phyloP scores from a whole-genome alignment of 306 rosid genomes.

The Quercus bicolor region DNA sequence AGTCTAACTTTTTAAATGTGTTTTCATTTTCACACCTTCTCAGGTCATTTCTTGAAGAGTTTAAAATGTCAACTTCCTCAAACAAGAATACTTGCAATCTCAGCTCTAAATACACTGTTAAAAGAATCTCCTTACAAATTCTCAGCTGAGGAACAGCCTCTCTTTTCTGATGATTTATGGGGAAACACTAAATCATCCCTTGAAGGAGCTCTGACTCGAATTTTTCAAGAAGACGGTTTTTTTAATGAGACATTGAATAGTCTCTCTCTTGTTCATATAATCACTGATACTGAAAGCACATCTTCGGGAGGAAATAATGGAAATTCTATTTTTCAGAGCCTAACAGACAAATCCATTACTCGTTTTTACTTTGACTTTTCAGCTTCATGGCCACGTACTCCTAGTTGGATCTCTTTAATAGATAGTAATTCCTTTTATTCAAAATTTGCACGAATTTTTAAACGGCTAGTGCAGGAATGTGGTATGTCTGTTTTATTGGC shows the following conservation, averaged over 20 bases:
- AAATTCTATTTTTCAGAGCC: slow-evolving; percentile 83
- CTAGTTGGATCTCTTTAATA: slow-evolving; percentile 85
- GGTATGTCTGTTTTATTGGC: slow-evolving; percentile 76
- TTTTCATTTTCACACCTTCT: slow-evolving; percentile 21
- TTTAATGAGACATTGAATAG: slow-evolving; percentile 84
- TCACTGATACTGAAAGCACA: slow-evolving; percentile 65
- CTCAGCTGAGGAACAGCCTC: slow-evolving; percentile 46
- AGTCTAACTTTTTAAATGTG: slow-evolving; percentile 8
- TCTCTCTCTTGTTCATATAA: slow-evolving; percentile 94
- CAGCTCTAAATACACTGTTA: slow-evolving; percentile 84
- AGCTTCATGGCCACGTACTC: slow-evolving; percentile 98
- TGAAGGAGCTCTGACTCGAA: slow-evolving; percentile 75
- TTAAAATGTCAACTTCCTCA: slow-evolving; percentile 96
- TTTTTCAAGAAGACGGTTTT: slow-evolving; percentile 91
- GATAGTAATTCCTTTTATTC: slow-evolving; percentile 81
- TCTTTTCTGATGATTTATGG: slow-evolving; percentile 37
- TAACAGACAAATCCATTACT: slow-evolving; percentile 94
- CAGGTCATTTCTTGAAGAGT: slow-evolving; percentile 94
- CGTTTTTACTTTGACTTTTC: slow-evolving; percentile 93
- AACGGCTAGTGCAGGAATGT: slow-evolving; percentile 93
- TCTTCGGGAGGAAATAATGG: slow-evolving; percentile 73
- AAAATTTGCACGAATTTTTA: slow-evolving; percentile 89
- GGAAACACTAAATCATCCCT: slow-evolving; percentile 69
- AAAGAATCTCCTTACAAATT: slow-evolving; percentile 95
- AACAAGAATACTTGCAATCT: slow-evolving; percentile 93